Evolutionary conservation across 2,329 filamentous ascomycete species (phyloP), one percentile per base, ranked within the genome.

Genomic region (Hypoxylon sp.): DNA sequence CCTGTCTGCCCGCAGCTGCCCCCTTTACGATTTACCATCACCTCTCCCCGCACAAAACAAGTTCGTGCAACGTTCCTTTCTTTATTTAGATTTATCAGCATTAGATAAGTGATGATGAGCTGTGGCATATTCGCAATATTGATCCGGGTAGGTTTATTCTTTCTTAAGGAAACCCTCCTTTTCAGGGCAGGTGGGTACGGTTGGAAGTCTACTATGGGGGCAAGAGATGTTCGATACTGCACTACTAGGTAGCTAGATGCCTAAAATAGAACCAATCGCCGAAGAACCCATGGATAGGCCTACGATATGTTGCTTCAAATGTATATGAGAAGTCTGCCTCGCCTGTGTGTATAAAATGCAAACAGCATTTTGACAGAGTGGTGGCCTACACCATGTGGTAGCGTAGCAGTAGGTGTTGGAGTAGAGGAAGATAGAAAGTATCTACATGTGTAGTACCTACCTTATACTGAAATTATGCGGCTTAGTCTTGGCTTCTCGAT

Each of bases 231-330:
- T 39, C n/a, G 34, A 39, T n/a, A 39, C 34, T 5, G 14, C 34
- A 16, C 16, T n/a, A n/a, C 41, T 12, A 45, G 12, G 41, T 45
- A 14, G 23, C 41, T 45, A 45, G 41, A 45, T 45, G 41, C 41
- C 41, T 5, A 25, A 45, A 45, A 25, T n/a, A 45, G 41, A 23
- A 45, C 23, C 12, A 7, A 21, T 45, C 23, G 23, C 41, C 23
- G 41, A 45, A 3, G 23, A 12, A 30, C 5, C 25, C 3, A 21
- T 25, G 32, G 46, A 3, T 9, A 16, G n/a, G 27, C 25, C 3
- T 12, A 45, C 5, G 6, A 12, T 45, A 25, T 39, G 7, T 14
- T 8, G 5, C 34, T 39, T 16, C n/a, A 0, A 16, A n/a, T 5
- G 34, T 7, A 39, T 14, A 14, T 39, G 3, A 39, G 5, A 39